Conservation (phyloP, 495 filamentous ascomycete genomes). For the Cercophora scortea region DNA sequence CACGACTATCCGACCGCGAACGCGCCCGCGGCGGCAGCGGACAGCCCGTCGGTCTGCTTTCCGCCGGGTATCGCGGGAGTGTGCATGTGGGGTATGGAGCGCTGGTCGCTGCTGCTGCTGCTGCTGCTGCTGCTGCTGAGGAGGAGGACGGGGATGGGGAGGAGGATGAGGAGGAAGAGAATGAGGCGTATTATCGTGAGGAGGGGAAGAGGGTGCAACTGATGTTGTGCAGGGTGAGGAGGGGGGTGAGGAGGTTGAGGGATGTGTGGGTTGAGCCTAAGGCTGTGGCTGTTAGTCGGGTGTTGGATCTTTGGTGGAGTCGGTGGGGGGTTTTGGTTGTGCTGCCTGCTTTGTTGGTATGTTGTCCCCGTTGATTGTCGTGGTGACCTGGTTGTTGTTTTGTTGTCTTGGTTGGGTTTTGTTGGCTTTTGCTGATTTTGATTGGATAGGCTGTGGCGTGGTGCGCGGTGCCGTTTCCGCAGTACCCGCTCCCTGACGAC, state of each 20-base stretch:
- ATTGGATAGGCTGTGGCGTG: slow-evolving; percentile 45
- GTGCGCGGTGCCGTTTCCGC: slow-evolving; percentile 57
- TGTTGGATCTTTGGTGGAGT: slow-evolving; percentile 51
- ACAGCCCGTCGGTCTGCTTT: slow-evolving; percentile 26
- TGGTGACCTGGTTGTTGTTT: neutral
- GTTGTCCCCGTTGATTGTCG: slow-evolving; percentile 13
- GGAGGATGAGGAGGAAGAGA: slow-evolving; percentile 13
- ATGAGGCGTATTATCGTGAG: slow-evolving; percentile 15
- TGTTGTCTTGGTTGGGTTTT: neutral
- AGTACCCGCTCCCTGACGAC: slow-evolving; percentile 41
- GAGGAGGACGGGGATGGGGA: slow-evolving; percentile 2
- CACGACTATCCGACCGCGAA: slow-evolving; percentile 14
- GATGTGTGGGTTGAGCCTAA: slow-evolving; percentile 50
- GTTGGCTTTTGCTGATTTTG: neutral
- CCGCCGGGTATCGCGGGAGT: slow-evolving; percentile 31
- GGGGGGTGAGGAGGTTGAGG: slow-evolving; percentile 32
- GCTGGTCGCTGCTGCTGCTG: slow-evolving; percentile 26
- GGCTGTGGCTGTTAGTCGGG: slow-evolving; percentile 39
- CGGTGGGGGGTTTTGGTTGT: slow-evolving; percentile 48
- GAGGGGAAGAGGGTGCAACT: slow-evolving; percentile 21
- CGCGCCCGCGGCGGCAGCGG: no score
- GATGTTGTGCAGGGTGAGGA: slow-evolving; percentile 18
- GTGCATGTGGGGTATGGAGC: slow-evolving; percentile 44
- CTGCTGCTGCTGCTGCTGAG: slow-evolving; percentile 1
- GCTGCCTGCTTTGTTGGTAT: slow-evolving; percentile 49